A percentile compares a stretch with the other conserved stretches of the same genome.
Evolutionary conservation across 2,329 filamentous ascomycete genomes (phyloP).

Genomic region (Trichoderma sp.): DNA sequence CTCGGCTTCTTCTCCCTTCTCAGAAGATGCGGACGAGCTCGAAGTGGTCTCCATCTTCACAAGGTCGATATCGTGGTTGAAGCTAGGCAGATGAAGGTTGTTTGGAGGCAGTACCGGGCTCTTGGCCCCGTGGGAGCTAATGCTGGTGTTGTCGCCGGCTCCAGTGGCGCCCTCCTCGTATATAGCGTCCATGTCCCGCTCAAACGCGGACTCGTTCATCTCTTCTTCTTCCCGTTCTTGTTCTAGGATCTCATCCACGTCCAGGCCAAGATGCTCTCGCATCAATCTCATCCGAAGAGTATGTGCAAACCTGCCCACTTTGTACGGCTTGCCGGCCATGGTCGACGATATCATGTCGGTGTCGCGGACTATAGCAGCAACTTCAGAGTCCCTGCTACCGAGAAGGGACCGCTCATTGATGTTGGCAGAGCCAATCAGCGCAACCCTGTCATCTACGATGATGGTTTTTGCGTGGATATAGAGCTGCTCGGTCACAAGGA

Average conservation of each 20-base stretch:
- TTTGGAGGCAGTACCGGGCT: slow-evolving; percentile 45
- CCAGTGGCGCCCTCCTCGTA: slow-evolving; percentile 54
- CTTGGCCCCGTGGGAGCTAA: slow-evolving; percentile 36
- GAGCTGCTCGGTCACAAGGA: slow-evolving; percentile 89
- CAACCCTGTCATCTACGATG: slow-evolving; percentile 90
- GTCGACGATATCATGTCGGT: slow-evolving; percentile 89
- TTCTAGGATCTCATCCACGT: slow-evolving; percentile 88
- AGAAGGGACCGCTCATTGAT: slow-evolving; percentile 98
- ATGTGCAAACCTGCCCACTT: slow-evolving; percentile 89
- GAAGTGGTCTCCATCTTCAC: slow-evolving; percentile 54
- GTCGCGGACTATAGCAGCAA: slow-evolving; percentile 86
- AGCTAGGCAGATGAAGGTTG: slow-evolving; percentile 51
- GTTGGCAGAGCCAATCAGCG: slow-evolving; percentile 94
- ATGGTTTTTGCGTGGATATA: slow-evolving; percentile 99
- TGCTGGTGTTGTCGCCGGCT: neutral
- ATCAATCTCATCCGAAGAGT: slow-evolving; percentile 90
- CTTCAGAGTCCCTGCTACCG: slow-evolving; percentile 87
- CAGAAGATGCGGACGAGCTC: slow-evolving; percentile 29
- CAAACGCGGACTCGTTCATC: slow-evolving; percentile 59
- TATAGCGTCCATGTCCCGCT: slow-evolving; percentile 63
- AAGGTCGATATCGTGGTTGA: slow-evolving; percentile 66
- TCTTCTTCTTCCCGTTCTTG: slow-evolving; percentile 71
- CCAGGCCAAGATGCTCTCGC: slow-evolving; percentile 94
- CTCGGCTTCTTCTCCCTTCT: slow-evolving; percentile 33
- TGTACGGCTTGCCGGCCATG: slow-evolving; percentile 88